A percentile compares a stretch with the other conserved stretches of the same genome.
Evolutionary conservation across 495 filamentous ascomycete species (phyloP).

Genomic region (Penicillium steckii): DNA sequence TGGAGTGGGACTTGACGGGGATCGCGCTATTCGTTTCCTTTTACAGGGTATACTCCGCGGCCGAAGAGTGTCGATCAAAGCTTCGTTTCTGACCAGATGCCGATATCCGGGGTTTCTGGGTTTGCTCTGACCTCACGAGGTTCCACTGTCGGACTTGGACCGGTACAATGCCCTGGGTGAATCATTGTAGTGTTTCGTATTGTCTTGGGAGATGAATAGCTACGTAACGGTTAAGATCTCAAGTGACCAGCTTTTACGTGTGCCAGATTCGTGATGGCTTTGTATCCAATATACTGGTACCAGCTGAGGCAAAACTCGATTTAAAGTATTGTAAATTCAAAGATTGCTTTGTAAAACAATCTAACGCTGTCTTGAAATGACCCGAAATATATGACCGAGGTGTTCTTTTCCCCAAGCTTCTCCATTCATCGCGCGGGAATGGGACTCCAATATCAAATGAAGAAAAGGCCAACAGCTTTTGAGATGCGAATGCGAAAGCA

Average conservation of each 20-base stretch:
- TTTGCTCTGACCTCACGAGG: background rate
- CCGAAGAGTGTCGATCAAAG: constrained; percentile 17
- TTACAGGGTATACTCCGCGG: constrained; percentile 2
- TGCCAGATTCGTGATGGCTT: no score
- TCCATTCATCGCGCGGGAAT: background rate
- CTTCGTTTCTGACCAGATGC: constrained; percentile 1
- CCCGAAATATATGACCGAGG: background rate
- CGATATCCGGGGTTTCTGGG: background rate
- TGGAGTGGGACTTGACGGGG: constrained; percentile 11
- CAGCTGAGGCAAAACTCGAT: no score
- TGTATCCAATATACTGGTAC: no score
- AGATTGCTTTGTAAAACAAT: background rate
- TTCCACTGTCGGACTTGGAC: constrained; percentile 6
- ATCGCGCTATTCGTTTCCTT: constrained; percentile 4
- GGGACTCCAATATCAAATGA: background rate
- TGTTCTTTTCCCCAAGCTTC: background rate
- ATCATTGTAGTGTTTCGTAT: background rate
- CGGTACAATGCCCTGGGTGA: no score
- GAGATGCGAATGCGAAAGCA: background rate
- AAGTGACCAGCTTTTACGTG: no score
- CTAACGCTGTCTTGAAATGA: background rate
- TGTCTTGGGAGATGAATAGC: background rate
- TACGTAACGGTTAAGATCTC: no score
- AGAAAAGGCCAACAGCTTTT: background rate
- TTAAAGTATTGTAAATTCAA: background rate